Base-by-base conservation (phyloP, 768 basidiomycete species). In the Russula abietina region DNA sequence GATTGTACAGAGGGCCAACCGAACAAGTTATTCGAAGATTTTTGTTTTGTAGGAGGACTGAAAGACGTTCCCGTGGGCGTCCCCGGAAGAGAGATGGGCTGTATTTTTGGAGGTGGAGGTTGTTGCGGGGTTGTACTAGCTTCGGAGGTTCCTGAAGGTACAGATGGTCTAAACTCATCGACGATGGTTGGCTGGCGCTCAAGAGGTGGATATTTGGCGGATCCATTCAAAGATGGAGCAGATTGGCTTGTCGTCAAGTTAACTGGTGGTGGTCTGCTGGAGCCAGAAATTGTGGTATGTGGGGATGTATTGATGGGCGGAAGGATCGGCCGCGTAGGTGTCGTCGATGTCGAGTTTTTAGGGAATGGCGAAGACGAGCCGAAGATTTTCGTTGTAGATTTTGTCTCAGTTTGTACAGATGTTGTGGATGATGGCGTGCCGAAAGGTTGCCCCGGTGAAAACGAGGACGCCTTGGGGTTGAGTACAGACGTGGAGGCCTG, bases 21-120 rank as follows among this genome's bases (percentile, higher is more conserved):
- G 33, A 72, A 62, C 4, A 70, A 53, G n/a, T 71, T 70, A 9
- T 68, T 67, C 57, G 69, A 69, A 2, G 64, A 45, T 28, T 60
- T 65, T 14, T 62, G 61, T 33, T 68, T 65, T 4, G 60, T 55
- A 17, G 68, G 60, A 30, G 56, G 60, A 28, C 69, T 70, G 58
- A 71, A 73, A 63, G 67, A 68, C 38, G 69, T 51, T 19, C 61
- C 67, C 1, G 74, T 74, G 7, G 74, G 74, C 0, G 74, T 75
- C 17, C 72, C 70, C 0, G 74, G 74, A 4, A 75, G 66, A 9
- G 71, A 64, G 10, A 75, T 57, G 1, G 71, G 71, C 19, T 67
- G 63, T 0, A 68, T 46, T 43, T 69, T 73, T 39, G 70, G 48
- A 17, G 68, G 68, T 24, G 74, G 74, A 0, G 68, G 68, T 0